Evolutionary conservation across 2,329 filamentous ascomycete species (phyloP).

Genomic region (Cladosporium phlei): DNA sequence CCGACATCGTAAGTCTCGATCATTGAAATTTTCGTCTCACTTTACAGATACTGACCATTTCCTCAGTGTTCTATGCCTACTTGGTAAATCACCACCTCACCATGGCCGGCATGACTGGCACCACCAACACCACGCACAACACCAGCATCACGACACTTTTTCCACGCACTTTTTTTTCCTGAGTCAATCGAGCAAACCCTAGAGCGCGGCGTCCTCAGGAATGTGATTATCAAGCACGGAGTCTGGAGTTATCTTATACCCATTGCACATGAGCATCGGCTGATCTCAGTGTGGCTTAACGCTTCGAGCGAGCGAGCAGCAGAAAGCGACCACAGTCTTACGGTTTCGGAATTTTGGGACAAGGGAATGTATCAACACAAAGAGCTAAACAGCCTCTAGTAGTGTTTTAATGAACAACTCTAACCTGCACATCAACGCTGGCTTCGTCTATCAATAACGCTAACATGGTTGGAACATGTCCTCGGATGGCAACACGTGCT

Average conservation of each 20-base stretch:
- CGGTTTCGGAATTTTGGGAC: constrained; percentile 3
- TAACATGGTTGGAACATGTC: neutral
- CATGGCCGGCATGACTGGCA: too few relatives aligned
- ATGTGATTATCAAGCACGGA: constrained; percentile 7
- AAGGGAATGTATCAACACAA: neutral
- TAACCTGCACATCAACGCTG: neutral
- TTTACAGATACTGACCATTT: constrained; percentile 6
- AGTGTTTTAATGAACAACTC: constrained; percentile 1
- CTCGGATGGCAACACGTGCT: neutral
- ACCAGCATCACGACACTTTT: neutral
- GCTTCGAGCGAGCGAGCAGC: neutral
- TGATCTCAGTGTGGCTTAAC: neutral
- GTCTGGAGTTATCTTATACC: constrained; percentile 8
- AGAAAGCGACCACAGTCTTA: neutral
- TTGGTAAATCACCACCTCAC: constrained; percentile 16
- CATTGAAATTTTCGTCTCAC: neutral
- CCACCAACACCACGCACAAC: neutral
- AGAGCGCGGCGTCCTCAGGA: constrained; percentile 6
- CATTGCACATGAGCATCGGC: constrained; percentile 1
- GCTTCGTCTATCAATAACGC: neutral
- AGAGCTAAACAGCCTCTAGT: constrained; percentile 14
- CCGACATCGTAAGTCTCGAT: constrained; percentile 24
- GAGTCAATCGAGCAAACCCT: too few relatives aligned
- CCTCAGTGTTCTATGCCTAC: constrained; percentile 19
- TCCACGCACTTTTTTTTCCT: constrained; percentile 6